Percentiles rank a stretch among this genome's conserved stretches.
These are phyloP conservation scores for Psilocybe mexicana DNA, from an alignment of 1,284 basidiomycete genomes.

Conservation along the genomic window DNA sequence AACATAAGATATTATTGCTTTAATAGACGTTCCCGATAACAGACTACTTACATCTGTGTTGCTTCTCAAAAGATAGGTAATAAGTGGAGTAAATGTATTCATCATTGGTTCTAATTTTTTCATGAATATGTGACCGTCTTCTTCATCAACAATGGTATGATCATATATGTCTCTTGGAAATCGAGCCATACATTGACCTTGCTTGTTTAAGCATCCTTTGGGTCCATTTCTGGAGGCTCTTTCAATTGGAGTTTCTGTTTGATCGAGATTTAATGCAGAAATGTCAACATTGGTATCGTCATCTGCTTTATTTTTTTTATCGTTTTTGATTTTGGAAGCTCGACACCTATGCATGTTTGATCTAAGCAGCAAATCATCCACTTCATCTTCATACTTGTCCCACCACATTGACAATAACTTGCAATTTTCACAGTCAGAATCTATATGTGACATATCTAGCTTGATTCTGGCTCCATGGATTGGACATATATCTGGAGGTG, in stretches of 20 bases:
- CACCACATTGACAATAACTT: neutral
- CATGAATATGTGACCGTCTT: slow-evolving; percentile 17
- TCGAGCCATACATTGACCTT: slow-evolving; percentile 14
- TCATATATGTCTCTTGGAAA: slow-evolving; percentile 16
- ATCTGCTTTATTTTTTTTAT: neutral
- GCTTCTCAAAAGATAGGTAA: slow-evolving; percentile 21
- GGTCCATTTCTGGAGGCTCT: neutral
- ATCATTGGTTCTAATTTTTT: slow-evolving; percentile 23
- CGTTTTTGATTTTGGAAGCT: neutral
- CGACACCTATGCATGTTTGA: slow-evolving; percentile 6
- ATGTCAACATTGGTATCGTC: neutral
- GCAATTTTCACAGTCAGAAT: neutral
- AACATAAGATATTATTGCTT: slow-evolving; percentile 26
- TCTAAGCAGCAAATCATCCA: slow-evolving; percentile 9
- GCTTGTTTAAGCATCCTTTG: slow-evolving; percentile 9
- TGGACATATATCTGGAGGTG: neutral
- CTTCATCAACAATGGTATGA: slow-evolving; percentile 12
- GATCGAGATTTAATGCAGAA: neutral
- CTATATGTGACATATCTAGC: neutral
- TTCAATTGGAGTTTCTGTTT: neutral
- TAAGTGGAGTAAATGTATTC: slow-evolving; percentile 21
- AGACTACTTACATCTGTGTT: slow-evolving; percentile 28
- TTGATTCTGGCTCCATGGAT: neutral
- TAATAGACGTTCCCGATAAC: slow-evolving; percentile 27
- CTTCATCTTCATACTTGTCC: neutral